phyloP scores from a whole-genome alignment of 2,329 filamentous ascomycete species.

The Fusarium sp. region DNA sequence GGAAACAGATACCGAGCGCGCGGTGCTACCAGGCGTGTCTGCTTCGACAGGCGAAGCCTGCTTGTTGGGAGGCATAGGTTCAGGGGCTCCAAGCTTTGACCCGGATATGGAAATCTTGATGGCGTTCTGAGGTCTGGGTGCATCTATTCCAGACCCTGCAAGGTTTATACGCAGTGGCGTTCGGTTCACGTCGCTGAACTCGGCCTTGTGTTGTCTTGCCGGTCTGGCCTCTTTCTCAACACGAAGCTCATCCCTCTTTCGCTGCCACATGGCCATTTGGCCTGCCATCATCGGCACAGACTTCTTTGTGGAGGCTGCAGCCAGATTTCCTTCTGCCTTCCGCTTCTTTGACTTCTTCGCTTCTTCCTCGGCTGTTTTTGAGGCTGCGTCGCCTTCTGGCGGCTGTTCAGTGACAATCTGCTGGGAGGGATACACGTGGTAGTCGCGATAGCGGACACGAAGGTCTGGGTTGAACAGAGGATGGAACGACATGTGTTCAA shows the following conservation, averaged over 20 bases:
- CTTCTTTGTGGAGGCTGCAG: conserved; percentile 53
- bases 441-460: conserved; percentile 82
- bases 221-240: conserved; percentile 32
- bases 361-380: conserved; percentile 46
- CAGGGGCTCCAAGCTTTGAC: conserved; percentile 35
- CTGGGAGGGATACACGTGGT: conserved; percentile 77
- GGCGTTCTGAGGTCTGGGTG: conserved; percentile 39
- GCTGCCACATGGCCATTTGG: conserved; percentile 61
- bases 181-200: conserved; percentile 36
- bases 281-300: conserved; percentile 60
- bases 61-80: conserved; percentile 19
- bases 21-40: conserved; percentile 6
- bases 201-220: conserved; percentile 9
- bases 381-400: conserved; percentile 52
- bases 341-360: conserved; percentile 64
- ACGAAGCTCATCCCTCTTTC: conserved; percentile 59
- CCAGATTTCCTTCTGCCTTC: conserved; percentile 60
- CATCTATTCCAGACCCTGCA: conserved; percentile 32
- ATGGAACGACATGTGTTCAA: conserved; percentile 75
- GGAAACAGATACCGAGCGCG: not conserved
- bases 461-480: conserved; percentile 76
- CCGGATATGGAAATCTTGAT: conserved; percentile 54
- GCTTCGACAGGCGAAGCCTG: conserved; percentile 26
- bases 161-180: conserved; percentile 43
- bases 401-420: conserved; percentile 68